Percentiles rank a stretch among this genome's conserved stretches.
Conservation (phyloP, 352 stramenopile species). For the Phytophthora citrophthora region DNA sequence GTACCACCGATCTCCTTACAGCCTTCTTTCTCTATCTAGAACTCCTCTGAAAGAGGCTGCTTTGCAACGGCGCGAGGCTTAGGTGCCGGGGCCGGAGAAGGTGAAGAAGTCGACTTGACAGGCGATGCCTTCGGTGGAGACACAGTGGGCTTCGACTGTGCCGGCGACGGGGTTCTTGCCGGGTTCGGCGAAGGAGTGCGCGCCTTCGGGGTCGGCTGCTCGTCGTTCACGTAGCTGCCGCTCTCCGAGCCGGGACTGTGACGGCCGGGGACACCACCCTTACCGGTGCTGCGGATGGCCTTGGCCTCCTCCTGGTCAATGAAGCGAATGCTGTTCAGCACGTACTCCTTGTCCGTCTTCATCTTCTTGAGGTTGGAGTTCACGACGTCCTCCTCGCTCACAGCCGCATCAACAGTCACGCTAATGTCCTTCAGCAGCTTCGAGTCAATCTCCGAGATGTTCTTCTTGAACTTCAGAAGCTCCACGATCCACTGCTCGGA, state of each 20-base stretch:
- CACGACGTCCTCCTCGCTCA: slow-evolving; percentile 74
- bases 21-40: slow-evolving; percentile 45
- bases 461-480: slow-evolving; percentile 87
- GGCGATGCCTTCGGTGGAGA: slow-evolving; percentile 22
- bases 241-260: slow-evolving; percentile 62
- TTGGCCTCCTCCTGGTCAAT: slow-evolving; percentile 91
- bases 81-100: slow-evolving; percentile 25
- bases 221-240: slow-evolving; percentile 53
- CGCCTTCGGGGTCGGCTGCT: slow-evolving; percentile 29
- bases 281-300: slow-evolving; percentile 82
- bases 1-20: slow-evolving; percentile 30
- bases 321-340: slow-evolving; percentile 90
- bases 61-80: slow-evolving; percentile 33
- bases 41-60: slow-evolving; percentile 45
- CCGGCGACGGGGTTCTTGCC: slow-evolving; percentile 28
- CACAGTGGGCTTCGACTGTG: slow-evolving; percentile 18
- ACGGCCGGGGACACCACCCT: slow-evolving; percentile 55
- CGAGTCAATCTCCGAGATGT: slow-evolving; percentile 82
- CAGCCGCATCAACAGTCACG: slow-evolving; percentile 52
- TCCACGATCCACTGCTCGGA: slow-evolving; percentile 90
- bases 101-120: slow-evolving; percentile 20
- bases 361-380: slow-evolving; percentile 80
- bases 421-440: slow-evolving; percentile 71
- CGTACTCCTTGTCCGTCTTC: slow-evolving; percentile 89
- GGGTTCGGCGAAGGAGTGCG: slow-evolving; percentile 31